Conservation (phyloP, 805 yeast genomes). For the Starmerella cellae region DNA sequence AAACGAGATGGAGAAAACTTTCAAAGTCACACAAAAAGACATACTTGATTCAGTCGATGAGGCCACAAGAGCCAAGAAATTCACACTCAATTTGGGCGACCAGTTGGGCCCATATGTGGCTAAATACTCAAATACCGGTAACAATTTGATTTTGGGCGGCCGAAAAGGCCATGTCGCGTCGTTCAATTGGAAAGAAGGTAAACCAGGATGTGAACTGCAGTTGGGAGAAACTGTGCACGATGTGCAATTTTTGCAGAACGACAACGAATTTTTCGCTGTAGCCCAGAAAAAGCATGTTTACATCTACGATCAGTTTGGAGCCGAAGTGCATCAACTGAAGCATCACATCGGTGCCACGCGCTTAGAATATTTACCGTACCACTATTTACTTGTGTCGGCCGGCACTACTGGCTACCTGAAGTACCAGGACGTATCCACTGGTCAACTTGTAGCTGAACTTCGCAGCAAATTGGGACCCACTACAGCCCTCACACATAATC, state of each 20-base stretch:
- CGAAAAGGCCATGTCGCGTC: constrained; percentile 89
- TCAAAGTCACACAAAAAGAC: constrained; percentile 69
- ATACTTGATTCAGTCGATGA: constrained; percentile 63
- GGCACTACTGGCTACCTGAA: constrained; percentile 81
- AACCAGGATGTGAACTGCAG: constrained; percentile 65
- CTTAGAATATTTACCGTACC: constrained; percentile 84
- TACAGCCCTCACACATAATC: constrained; percentile 74
- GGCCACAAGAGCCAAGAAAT: constrained; percentile 56
- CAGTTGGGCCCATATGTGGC: constrained; percentile 75
- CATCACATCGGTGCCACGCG: constrained; percentile 78
- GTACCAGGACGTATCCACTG: constrained; percentile 93
- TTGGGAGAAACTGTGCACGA: constrained; percentile 82
- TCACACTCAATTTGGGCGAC: constrained; percentile 49
- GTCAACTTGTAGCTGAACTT: constrained; percentile 66
- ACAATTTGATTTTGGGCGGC: constrained; percentile 74
- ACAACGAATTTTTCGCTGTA: constrained; percentile 76
- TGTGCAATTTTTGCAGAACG: constrained; percentile 80
- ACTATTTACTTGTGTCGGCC: constrained; percentile 71
- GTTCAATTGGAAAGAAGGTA: constrained; percentile 89
- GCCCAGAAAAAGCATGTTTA: constrained; percentile 93
- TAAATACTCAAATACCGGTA: constrained; percentile 79
- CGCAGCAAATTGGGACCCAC: constrained; percentile 88
- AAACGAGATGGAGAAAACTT: constrained; percentile 82
- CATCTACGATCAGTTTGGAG: constrained; percentile 81
- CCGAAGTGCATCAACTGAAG: constrained; percentile 80